Percentiles rank a stretch among this genome's conserved stretches.
phyloP scores from a whole-genome alignment of 345 rosid species.

The Brassica juncea region DNA sequence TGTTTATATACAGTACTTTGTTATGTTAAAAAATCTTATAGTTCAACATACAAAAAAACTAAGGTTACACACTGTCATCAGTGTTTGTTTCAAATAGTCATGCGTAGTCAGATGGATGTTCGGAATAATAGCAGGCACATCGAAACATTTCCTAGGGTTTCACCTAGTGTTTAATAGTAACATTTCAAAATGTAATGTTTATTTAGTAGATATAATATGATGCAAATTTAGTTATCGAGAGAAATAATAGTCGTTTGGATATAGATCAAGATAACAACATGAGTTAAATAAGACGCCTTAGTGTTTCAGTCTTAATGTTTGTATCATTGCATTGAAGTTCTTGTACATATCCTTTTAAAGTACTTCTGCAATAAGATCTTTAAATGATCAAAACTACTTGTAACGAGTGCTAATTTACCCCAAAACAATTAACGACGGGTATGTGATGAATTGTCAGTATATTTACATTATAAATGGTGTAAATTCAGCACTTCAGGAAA shows the following conservation, averaged over 20 bases:
- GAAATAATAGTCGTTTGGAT: not conserved
- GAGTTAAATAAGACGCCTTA: not conserved
- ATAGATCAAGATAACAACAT: not conserved
- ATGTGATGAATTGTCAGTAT: not conserved
- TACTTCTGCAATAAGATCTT: not conserved
- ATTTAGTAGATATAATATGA: not conserved
- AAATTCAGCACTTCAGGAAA: not conserved
- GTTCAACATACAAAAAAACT: not conserved
- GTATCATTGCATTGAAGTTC: not conserved
- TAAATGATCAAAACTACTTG: not conserved
- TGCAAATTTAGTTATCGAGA: not conserved
- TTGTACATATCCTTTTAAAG: not conserved
- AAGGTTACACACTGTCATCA: constrained; percentile 23
- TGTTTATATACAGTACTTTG: not conserved
- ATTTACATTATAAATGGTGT: not conserved
- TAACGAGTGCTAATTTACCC: not conserved
- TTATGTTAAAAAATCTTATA: not conserved
- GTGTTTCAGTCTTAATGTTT: not conserved
- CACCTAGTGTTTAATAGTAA: not conserved
- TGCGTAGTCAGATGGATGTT: constrained; percentile 39
- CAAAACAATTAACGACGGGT: not conserved
- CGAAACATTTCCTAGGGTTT: constrained; percentile 37
- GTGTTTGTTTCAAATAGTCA: constrained; percentile 45
- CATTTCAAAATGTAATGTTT: not conserved
- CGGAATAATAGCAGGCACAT: constrained; percentile 38